phyloP scores from a whole-genome alignment of 2,329 filamentous ascomycete genomes.

The Trichoderma breve region DNA sequence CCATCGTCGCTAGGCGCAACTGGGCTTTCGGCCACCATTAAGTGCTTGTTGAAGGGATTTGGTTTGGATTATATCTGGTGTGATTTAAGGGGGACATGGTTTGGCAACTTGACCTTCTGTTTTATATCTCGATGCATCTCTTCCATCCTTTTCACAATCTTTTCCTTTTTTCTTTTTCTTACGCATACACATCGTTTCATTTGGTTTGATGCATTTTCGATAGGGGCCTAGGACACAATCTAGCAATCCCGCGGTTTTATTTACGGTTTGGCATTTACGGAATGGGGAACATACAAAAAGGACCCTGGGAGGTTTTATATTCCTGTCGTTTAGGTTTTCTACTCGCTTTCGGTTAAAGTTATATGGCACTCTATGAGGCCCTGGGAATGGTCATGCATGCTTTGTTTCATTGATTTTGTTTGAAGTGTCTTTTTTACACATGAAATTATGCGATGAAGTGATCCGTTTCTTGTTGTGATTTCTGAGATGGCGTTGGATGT shows the following conservation, averaged over 20 bases:
- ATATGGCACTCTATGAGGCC: constrained; percentile 5
- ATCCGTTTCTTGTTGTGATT: not conserved
- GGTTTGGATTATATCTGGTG: not conserved
- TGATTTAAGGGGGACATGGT: not conserved
- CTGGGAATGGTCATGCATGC: not conserved
- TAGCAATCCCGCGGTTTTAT: not conserved
- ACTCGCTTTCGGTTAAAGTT: not conserved
- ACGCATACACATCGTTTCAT: not conserved
- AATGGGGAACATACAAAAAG: not conserved
- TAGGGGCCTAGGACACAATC: not conserved
- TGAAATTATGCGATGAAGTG: not conserved
- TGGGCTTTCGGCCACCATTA: constrained; percentile 18
- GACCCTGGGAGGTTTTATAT: not conserved
- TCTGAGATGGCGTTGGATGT: not conserved
- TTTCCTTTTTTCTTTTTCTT: not conserved
- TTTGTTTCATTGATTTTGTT: not conserved
- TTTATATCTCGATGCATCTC: not conserved
- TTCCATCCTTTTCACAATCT: not conserved
- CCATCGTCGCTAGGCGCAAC: not conserved
- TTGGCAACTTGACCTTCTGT: not conserved
- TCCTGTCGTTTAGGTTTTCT: constrained; percentile 1
- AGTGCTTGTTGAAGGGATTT: not conserved
- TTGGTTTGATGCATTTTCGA: constrained; percentile 13
- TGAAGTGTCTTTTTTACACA: not conserved
- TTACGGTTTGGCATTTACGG: constrained; percentile 1